phyloP scores from a whole-genome alignment of 2,329 filamentous ascomycete species.

The Remersonia thermophila region DNA sequence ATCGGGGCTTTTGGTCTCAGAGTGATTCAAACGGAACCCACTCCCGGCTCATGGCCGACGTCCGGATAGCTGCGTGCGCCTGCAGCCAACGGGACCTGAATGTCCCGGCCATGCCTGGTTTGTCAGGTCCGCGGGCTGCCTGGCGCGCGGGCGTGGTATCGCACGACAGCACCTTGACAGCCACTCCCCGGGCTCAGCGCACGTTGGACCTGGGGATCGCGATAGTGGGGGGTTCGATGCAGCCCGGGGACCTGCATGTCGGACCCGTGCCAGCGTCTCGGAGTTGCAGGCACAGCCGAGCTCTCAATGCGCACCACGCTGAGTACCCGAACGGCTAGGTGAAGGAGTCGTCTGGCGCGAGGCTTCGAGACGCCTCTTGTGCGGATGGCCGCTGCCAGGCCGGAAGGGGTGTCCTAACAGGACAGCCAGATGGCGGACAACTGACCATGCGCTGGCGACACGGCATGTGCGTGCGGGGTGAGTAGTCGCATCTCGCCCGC shows the following conservation, averaged over 20 bases:
- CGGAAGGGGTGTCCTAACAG: too few species aligned
- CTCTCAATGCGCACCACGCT: too few species aligned
- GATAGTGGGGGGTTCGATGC: too few species aligned
- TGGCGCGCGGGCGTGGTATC: slow-evolving; percentile 2
- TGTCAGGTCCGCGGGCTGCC: slow-evolving; percentile 4
- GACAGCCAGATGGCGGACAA: too few species aligned
- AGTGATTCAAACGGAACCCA: slow-evolving; percentile 5
- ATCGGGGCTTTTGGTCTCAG: slow-evolving; percentile 4
- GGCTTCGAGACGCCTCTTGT: too few species aligned
- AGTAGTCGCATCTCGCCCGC: too few species aligned
- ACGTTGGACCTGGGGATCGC: not conserved
- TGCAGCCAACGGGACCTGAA: slow-evolving; percentile 5
- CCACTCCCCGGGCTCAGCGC: slow-evolving; percentile 1
- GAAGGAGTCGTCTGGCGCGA: too few species aligned
- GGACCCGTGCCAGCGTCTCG: slow-evolving; percentile 3
- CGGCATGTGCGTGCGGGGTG: slow-evolving; percentile 1
- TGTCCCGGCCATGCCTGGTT: slow-evolving; percentile 1
- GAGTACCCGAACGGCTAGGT: too few species aligned
- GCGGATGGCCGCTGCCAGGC: too few species aligned
- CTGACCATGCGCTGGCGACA: not conserved
- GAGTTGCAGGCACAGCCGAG: slow-evolving; percentile 1
- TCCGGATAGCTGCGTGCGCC: slow-evolving; percentile 10
- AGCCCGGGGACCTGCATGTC: slow-evolving; percentile 4
- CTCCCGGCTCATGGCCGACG: slow-evolving; percentile 7
- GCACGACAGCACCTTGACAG: slow-evolving; percentile 9